A percentile compares a stretch with the other conserved stretches of the same genome.
These are phyloP conservation scores for Fonsecaea erecta DNA, from an alignment of 2,329 filamentous ascomycete genomes.

Conservation along the genomic window DNA sequence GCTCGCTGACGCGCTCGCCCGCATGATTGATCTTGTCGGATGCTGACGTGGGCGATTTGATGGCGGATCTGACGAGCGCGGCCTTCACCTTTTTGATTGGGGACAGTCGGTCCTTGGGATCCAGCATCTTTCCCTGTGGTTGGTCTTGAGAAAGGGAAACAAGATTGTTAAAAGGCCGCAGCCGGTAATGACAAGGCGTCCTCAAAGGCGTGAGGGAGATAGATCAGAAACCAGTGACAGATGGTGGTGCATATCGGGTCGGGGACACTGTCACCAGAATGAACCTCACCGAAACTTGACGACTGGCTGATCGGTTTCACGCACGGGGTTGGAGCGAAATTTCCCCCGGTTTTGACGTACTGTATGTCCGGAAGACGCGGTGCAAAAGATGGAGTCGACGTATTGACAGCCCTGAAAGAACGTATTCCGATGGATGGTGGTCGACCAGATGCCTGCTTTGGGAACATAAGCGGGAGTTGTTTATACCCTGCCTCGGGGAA, in stretches of 20 bases:
- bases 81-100: conserved; percentile 19
- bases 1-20: neutral
- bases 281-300: neutral
- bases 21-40: neutral
- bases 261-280: neutral
- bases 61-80: neutral
- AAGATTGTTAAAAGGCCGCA: neutral
- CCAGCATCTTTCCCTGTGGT: neutral
- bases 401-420: neutral
- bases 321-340: neutral
- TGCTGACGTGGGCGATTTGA: neutral
- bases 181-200: neutral
- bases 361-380: neutral
- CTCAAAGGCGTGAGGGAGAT: neutral
- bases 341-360: neutral
- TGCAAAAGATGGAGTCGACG: neutral
- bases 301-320: neutral
- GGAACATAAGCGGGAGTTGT: neutral
- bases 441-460: neutral
- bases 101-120: conserved; percentile 1
- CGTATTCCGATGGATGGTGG: neutral
- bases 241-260: neutral
- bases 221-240: neutral
- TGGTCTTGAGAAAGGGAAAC: neutral
- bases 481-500: neutral